phyloP scores from a whole-genome alignment of 176 grass and related monocot species.

The Cenchrus purpureus region DNA sequence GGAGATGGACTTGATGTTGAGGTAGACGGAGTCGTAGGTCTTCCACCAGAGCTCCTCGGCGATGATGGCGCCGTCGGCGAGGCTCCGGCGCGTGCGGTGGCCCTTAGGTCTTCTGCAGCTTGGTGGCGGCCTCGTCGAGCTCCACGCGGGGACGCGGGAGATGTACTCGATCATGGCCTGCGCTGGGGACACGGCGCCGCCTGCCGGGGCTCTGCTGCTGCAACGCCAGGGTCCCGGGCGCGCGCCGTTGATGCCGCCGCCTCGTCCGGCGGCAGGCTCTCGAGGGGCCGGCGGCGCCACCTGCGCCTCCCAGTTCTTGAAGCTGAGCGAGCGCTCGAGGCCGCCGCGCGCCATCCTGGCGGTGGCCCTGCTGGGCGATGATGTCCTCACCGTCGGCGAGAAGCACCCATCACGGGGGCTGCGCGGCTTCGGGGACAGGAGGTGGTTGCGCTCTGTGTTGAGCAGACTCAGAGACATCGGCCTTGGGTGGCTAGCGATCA shows the following conservation, averaged over 20 bases:
- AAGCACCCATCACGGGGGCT: constrained; percentile 26
- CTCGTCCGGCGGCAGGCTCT: neutral
- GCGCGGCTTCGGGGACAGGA: constrained; percentile 41
- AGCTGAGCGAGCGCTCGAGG: constrained; percentile 78
- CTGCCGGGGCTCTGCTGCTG: constrained; percentile 11
- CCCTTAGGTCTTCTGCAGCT: constrained; percentile 94
- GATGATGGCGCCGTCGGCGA: constrained; percentile 95
- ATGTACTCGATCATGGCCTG: constrained; percentile 51
- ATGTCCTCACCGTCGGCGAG: constrained; percentile 43
- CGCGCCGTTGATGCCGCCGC: constrained; percentile 47
- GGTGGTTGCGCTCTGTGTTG: constrained; percentile 51
- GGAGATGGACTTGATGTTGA: constrained; percentile 75
- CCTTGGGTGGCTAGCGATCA: no score
- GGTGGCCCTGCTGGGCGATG: constrained; percentile 9
- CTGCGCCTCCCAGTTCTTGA: constrained; percentile 77
- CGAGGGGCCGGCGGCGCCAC: neutral
- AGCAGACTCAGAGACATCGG: constrained; percentile 49
- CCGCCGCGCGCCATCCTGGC: constrained; percentile 50
- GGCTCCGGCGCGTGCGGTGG: constrained; percentile 75
- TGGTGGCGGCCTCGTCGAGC: constrained; percentile 79
- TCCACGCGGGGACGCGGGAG: constrained; percentile 65
- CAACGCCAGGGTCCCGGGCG: constrained; percentile 37
- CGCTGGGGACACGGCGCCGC: neutral
- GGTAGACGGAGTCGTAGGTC: constrained; percentile 66
- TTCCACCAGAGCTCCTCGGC: constrained; percentile 99